Evolutionary conservation across 2,329 filamentous ascomycete genomes (phyloP), one percentile per base, ranked within the genome.

Genomic region (Neofusicoccum cordaticola): DNA sequence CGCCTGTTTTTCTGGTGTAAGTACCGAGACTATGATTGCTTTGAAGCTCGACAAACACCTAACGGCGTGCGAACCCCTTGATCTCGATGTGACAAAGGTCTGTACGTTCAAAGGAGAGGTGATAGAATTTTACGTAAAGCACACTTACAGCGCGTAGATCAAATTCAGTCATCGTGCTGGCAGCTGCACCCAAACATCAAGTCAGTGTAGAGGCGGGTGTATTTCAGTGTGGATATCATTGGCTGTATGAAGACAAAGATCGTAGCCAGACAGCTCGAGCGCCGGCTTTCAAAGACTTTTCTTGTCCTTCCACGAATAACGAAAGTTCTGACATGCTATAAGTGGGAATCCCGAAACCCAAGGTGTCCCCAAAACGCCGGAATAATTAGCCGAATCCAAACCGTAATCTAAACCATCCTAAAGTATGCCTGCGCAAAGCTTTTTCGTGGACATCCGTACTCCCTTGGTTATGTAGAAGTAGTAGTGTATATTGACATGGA

Each of bases 171-270:
- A 7, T 31, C 27, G 4, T 31, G 27, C 27, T 31, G 27, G 27
- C 4, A 31, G 6, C 27, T 31, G 27, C 27, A 7, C 6, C 27
- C 27, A 31, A 31, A 7, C 6, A 31, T 31, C 27, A 31, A 7
- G 27, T 12, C 13, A 27, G 11, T 7, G 15, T n/a, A 35, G 50
- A 53, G 11, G 17, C 12, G 35, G 12, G n/a, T 42, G 13, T 45
- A 45, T 17, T 56, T 44, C n/a, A n/a, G 51, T 15, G 58, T 42
- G 45, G 45, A 51, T 62, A 62, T 41, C 45, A 51, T 62, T 62
- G 12, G 45, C 44, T 62, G 51, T 31, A 48, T 15, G 12, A 39
- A 39, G 17, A 48, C 17, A 61, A 6, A 5, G 27, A 22, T 34
- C 27, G 17, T 39, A 8, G n/a, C 31, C 15, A 42, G 37, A n/a